These are phyloP conservation scores for Ascochyta koolunga DNA, from an alignment of 2,329 filamentous ascomycete genomes.

Conservation along the genomic window DNA sequence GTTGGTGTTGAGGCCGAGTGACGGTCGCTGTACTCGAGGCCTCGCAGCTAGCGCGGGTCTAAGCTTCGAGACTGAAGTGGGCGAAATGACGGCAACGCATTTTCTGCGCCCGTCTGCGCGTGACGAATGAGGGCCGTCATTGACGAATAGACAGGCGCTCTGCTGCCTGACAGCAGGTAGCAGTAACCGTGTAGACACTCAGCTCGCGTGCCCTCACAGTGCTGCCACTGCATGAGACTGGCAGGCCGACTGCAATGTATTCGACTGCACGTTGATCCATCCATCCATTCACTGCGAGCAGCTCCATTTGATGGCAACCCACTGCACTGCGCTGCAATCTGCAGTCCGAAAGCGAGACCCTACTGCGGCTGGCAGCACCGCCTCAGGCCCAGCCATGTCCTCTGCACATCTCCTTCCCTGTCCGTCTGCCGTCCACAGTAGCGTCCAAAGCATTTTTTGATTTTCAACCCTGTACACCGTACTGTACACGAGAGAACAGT, in stretches of 20 bases:
- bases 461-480: too few species aligned
- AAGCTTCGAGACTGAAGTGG: constrained; percentile 18
- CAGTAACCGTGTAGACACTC: too few species aligned
- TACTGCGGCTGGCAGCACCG: constrained; percentile 15
- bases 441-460: too few species aligned
- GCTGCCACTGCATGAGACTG: too few species aligned
- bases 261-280: too few species aligned
- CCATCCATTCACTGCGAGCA: too few species aligned
- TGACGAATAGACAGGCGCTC: neutral
- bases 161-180: too few species aligned
- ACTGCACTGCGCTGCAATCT: neutral
- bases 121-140: neutral
- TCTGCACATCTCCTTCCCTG: neutral
- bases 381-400: constrained; percentile 6
- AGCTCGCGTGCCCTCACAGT: constrained; percentile 32
- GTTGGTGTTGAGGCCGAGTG: constrained; percentile 26
- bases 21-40: constrained; percentile 11
- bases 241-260: too few species aligned
- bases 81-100: constrained; percentile 24
- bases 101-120: constrained; percentile 22
- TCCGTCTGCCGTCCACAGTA: neutral
- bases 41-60: constrained; percentile 13
- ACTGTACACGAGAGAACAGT: too few species aligned
- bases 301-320: too few species aligned
- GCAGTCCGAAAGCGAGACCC: constrained; percentile 6